phyloP scores from a whole-genome alignment of 2,329 filamentous ascomycete genomes.

The Alternaria triticina region DNA sequence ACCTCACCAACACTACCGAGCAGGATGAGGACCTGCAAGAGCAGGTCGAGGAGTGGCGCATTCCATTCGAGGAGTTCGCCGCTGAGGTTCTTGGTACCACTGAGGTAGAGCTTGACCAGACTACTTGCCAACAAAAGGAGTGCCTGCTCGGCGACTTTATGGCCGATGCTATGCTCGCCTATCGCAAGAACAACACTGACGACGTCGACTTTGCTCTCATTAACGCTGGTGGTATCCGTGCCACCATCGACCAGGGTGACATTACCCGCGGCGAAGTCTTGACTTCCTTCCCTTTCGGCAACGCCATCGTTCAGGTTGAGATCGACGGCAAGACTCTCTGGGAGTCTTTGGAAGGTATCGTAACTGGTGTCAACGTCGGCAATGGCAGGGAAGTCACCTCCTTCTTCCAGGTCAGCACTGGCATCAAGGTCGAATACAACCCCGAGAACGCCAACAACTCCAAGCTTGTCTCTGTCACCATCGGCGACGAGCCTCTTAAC shows the following conservation, averaged over 20 bases:
- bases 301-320: conserved; percentile 65
- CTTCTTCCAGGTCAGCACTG: conserved; percentile 66
- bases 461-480: conserved; percentile 60
- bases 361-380: conserved; percentile 61
- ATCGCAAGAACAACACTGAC: conserved; percentile 58
- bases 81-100: conserved; percentile 63
- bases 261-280: conserved; percentile 70
- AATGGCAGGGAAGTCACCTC: conserved; percentile 62
- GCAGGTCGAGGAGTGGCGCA: conserved; percentile 65
- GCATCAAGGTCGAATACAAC: conserved; percentile 65
- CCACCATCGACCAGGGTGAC: conserved; percentile 65
- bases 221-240: conserved; percentile 69
- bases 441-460: conserved; percentile 57
- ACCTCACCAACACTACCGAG: conserved; percentile 66
- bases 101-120: conserved; percentile 65
- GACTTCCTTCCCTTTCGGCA: conserved; percentile 70
- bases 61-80: conserved; percentile 66
- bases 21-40: conserved; percentile 64
- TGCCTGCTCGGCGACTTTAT: conserved; percentile 56
- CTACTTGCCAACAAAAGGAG: conserved; percentile 63
- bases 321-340: conserved; percentile 62
- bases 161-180: conserved; percentile 65
- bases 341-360: conserved; percentile 65
- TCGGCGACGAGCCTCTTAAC: conserved; percentile 59
- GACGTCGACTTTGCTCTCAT: conserved; percentile 65